Base-by-base conservation (phyloP, 345 rosid species). In the Turnera subulata region DNA sequence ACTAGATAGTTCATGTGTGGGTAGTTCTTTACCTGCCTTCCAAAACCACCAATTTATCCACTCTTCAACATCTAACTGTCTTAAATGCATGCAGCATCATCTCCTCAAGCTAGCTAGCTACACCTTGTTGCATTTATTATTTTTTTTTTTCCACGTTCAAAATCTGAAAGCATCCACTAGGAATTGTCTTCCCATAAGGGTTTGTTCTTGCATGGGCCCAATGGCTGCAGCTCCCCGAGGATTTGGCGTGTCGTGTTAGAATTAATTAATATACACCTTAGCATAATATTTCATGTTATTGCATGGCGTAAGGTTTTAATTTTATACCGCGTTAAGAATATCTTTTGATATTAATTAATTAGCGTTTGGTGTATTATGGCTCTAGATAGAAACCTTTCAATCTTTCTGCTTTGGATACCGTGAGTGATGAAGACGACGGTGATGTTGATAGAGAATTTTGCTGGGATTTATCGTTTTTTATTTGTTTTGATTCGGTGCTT, bases 51-150 rank as follows among this genome's bases (percentile, higher is more conserved):
- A 45, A 66, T 11, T 55, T 64, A 71, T 67, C 84, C 62, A 68
- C 78, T 75, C 71, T 75, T 81, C 82, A 75, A 75, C 55, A 75
- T 50, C 82, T 75, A 78, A 61, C 82, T 48, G 74, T 78, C 85
- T 77, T n/a, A n/a, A n/a, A n/a, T n/a, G n/a, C n/a, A n/a, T n/a
- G n/a, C n/a, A n/a, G n/a, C n/a, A n/a, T n/a, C n/a, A n/a, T n/a
- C n/a, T n/a, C n/a, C n/a, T n/a, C n/a, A n/a, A n/a, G n/a, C n/a
- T n/a, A n/a, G n/a, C n/a, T n/a, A n/a, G n/a, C n/a, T n/a, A n/a
- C n/a, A n/a, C n/a, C n/a, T n/a, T n/a, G n/a, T n/a, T n/a, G n/a
- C n/a, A n/a, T n/a, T n/a, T n/a, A n/a, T n/a, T n/a, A n/a, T n/a
- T n/a, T 65, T 59, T 56, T 39, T 53, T 64, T 70, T 76, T 65